Conservation (phyloP, 306 rosid genomes). For the Carpinus viminea region DNA sequence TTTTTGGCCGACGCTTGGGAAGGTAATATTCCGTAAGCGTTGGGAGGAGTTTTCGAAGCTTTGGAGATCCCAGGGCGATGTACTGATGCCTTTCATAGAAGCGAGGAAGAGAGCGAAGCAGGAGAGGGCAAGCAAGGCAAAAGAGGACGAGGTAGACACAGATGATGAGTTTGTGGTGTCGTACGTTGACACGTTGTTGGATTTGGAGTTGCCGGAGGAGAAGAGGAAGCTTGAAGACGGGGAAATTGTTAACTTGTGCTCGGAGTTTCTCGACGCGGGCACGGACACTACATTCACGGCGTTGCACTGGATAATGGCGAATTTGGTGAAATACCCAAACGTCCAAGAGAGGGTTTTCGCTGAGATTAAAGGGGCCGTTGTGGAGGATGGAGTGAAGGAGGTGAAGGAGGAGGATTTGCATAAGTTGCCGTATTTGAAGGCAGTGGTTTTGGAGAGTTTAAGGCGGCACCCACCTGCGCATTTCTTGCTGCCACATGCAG, state of each 20-base stretch:
- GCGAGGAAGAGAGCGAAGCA: constrained; percentile 38
- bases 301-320: constrained; percentile 10
- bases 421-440: neutral
- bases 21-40: constrained; percentile 18
- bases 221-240: neutral
- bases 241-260: neutral
- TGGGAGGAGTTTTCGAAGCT: neutral
- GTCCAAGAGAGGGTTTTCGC: neutral
- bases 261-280: neutral
- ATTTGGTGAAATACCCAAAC: constrained; percentile 3
- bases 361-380: neutral
- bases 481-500: neutral
- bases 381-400: neutral
- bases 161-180: neutral
- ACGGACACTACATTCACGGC: neutral
- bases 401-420: neutral
- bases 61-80: constrained; percentile 20
- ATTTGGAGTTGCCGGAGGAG: neutral
- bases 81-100: constrained; percentile 33
- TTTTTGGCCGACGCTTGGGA: constrained; percentile 28
- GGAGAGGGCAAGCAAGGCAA: constrained; percentile 13
- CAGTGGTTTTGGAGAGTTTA: neutral
- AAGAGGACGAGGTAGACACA: neutral
- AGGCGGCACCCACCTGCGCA: neutral
- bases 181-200: constrained; percentile 2